These are phyloP conservation scores for Aureobasidium mangrovei DNA, from an alignment of 2,329 filamentous ascomycete genomes.

Conservation along the genomic window DNA sequence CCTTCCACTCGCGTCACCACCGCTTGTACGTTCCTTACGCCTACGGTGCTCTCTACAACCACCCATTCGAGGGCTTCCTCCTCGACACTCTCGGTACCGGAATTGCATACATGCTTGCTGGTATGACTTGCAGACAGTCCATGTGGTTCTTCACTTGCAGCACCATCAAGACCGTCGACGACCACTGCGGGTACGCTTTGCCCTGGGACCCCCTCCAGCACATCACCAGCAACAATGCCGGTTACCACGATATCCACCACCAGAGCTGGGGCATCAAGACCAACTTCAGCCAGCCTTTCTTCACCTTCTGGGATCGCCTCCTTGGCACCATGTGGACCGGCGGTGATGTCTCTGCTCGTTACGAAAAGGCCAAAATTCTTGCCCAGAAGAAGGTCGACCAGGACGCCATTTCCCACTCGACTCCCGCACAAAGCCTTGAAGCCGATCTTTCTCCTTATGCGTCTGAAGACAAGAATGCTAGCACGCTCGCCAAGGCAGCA, in stretches of 20 bases:
- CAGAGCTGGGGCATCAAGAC: constrained; percentile 99
- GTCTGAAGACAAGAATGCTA: constrained; percentile 19
- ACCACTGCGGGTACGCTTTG: constrained; percentile 93
- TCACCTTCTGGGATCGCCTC: constrained; percentile 60
- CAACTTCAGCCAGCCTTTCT: constrained; percentile 54
- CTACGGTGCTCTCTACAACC: constrained; percentile 94
- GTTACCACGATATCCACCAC: constrained; percentile 96
- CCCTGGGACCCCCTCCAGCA: constrained; percentile 91
- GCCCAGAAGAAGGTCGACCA: constrained; percentile 49
- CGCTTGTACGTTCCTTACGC: constrained; percentile 96
- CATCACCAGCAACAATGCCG: constrained; percentile 88
- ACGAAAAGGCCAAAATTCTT: constrained; percentile 47
- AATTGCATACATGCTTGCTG: constrained; percentile 68
- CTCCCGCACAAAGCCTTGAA: background rate
- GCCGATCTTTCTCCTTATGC: constrained; percentile 20
- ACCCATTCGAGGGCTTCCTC: constrained; percentile 87
- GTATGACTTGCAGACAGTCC: constrained; percentile 77
- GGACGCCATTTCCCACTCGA: constrained; percentile 18
- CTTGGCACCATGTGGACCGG: constrained; percentile 78
- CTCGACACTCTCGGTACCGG: constrained; percentile 85
- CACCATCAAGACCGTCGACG: constrained; percentile 93
- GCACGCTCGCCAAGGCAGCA: constrained; percentile 18
- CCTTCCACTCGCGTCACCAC: constrained; percentile 92
- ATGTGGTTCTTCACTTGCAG: constrained; percentile 85
- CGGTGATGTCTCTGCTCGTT: constrained; percentile 50